These are phyloP conservation scores for Cyberlindnera xishuangbannaensis DNA, from an alignment of 805 yeast genomes.

Conservation along the genomic window DNA sequence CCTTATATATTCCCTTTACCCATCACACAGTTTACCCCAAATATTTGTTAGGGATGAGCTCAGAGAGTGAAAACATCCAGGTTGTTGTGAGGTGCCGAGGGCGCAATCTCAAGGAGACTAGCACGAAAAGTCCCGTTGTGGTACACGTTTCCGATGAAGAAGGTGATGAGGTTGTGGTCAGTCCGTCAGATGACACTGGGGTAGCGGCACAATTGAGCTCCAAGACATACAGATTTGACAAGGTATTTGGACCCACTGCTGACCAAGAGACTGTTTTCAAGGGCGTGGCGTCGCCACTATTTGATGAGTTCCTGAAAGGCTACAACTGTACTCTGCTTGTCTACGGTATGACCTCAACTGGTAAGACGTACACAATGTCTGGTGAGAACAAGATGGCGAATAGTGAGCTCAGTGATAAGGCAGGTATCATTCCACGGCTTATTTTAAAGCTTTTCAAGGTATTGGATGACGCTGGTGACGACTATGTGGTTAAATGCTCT, in stretches of 20 bases:
- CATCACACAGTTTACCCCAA: too few relatives aligned
- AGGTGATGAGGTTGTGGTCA: conserved; percentile 44
- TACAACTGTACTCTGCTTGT: conserved; percentile 81
- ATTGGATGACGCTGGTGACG: conserved; percentile 37
- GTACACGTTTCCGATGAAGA: conserved; percentile 45
- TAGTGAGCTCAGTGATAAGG: conserved; percentile 35
- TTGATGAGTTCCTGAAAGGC: conserved; percentile 65
- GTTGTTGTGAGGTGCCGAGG: conserved; percentile 64
- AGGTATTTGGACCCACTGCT: conserved; percentile 77
- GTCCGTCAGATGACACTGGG: conserved; percentile 35
- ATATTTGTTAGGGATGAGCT: too few relatives aligned
- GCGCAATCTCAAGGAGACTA: conserved; percentile 50
- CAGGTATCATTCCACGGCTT: conserved; percentile 67
- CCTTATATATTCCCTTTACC: too few relatives aligned
- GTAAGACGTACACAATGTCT: conserved; percentile 77
- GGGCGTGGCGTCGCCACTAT: conserved; percentile 57
- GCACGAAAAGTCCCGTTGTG: conserved; percentile 53
- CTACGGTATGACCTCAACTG: conserved; percentile 91
- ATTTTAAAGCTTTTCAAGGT: conserved; percentile 50
- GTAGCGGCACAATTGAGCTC: conserved; percentile 35
- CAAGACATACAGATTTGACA: conserved; percentile 68
- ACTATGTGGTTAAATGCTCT: conserved; percentile 67
- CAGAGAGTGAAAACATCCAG: conserved; percentile 45
- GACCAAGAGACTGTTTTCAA: conserved; percentile 65
- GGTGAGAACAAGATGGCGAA: conserved; percentile 46